Evolutionary conservation across 1,284 basidiomycete species (phyloP), one percentile per base, ranked within the genome.

Genomic region (Grifola frondosa): DNA sequence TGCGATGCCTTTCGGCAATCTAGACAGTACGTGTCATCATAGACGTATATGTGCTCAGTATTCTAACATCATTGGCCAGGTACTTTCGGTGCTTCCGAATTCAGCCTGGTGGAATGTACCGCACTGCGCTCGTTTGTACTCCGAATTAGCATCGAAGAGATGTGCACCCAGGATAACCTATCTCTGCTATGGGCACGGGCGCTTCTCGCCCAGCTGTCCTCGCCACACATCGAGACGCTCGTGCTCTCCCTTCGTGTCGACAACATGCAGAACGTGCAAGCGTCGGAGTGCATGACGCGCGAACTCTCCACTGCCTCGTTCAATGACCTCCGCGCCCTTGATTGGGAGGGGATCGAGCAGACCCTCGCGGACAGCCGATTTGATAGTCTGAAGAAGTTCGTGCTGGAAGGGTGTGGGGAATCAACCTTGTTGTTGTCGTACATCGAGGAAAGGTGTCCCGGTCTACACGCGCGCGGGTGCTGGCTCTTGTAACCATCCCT

Each of bases 271-370:
- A 56, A 62, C 39, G 34, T 59, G 3, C 50, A 52, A 7, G 56
- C 52, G 40, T 59, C 60, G 2, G 58, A 60, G 32, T 60, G 58
- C 34, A 55, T 52, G 11, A 53, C 53, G n/a, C 54, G 58, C 4
- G 46, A 44, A 15, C 48, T 57, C 30, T 38, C 36, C 11, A n/a
- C 40, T 10, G 57, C 53, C 10, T 43, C 40, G 30, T 60, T 60
- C 33, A 50, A 53, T 20, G 57, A 58, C 32, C 41, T 59, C 49
- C 34, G 39, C 6, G 46, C 45, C 1, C 33, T 62, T 13, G 56
- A 62, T 34, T 62, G 60, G 60, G 31, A 12, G 6, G 15, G 35
- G 3, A 49, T 60, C 5, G 43, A 46, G 23, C 19, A 36, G n/a
- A 22, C 42, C 5, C 37, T 57, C 17, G 12, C 32, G 2, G 23